Evolutionary conservation across 345 rosid species (phyloP), one percentile per base, ranked within the genome.

Genomic region (Bretschneidera sinensis): DNA sequence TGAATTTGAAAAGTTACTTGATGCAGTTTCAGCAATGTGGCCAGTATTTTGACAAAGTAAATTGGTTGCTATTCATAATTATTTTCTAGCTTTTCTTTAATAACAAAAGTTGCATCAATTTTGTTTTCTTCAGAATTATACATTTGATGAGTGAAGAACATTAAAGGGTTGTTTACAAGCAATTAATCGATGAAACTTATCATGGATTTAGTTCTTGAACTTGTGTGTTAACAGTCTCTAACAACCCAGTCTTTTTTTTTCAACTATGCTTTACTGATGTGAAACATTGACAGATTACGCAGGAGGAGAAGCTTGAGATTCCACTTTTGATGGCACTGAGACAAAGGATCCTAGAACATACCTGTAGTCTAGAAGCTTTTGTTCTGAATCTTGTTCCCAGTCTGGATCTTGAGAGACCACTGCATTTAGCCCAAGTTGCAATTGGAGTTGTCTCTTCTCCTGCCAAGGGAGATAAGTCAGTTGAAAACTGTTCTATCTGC

Each of bases 401-500:
- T 43, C 24, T 31, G 63, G 74, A 85, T 17, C 84, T 94, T 69
- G 81, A 83, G 64, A 78, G 73, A 76, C 78, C 97, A 59, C 64
- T 78, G 59, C 75, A 61, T 63, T 68, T 94, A 51, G 95, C 99
- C 70, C 89, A 70, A 73, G 86, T 90, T 43, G 97, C 97, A 17
- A 71, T 88, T 47, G 96, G 97, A 63, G 71, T 90, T 9, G 79
- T 94, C 31, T 79, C 92, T 64, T 84, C 60, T 63, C 74, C 72
- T 6, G 55, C 55, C 21, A 33, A 70, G 51, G 85, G 81, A 56
- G 78, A 71, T 62, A 66, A 69, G 33, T 58, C 76, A 59, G 64
- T 47, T 10, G 90, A 86, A 69, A 83, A 71, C 71, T 94, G 96
- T 67, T 78, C 91, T 23, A 84, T 94, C 61, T 94, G 99, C 77